Percentiles rank a stretch among this genome's conserved stretches.
Conservation (phyloP, 2,329 filamentous ascomycete genomes). For the Penicillium sp. region DNA sequence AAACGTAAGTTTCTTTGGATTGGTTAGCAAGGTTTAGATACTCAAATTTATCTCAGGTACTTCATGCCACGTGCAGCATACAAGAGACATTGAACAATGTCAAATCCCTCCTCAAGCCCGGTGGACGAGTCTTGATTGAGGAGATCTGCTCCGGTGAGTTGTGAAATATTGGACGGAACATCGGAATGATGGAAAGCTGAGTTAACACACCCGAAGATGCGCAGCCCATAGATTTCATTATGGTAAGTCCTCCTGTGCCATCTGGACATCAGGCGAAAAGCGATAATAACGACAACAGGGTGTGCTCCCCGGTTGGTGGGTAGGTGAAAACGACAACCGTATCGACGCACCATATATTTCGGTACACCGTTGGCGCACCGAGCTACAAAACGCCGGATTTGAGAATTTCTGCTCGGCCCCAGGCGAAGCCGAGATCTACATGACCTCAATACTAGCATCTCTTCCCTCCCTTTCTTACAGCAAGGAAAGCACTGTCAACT, state of each 20-base stretch:
- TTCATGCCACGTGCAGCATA: conserved; percentile 9
- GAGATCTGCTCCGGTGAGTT: conserved; percentile 6
- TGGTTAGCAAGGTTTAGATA: neutral
- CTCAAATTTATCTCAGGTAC: neutral
- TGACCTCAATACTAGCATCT: conserved; percentile 6
- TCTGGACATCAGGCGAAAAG: neutral
- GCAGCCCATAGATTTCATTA: conserved; percentile 1
- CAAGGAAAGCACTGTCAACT: neutral
- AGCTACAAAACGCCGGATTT: conserved; percentile 2
- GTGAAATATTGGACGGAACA: neutral
- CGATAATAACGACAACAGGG: neutral
- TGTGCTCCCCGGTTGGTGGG: conserved; percentile 8
- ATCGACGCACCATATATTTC: conserved; percentile 2
- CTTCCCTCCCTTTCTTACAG: neutral
- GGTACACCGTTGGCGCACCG: neutral
- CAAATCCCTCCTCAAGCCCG: conserved; percentile 1
- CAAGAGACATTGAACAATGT: conserved; percentile 3
- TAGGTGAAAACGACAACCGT: conserved; percentile 5
- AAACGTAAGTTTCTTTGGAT: conserved; percentile 1
- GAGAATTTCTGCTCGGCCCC: neutral
- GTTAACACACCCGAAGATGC: neutral
- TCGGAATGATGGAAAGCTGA: neutral
- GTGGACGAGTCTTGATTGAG: conserved; percentile 5
- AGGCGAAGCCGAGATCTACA: conserved; percentile 4
- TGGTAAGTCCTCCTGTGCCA: neutral